A percentile compares a stretch with the other conserved stretches of the same genome.
Evolutionary conservation across 768 basidiomycete genomes (phyloP).

Genomic region (Gautieria morchelliformis): DNA sequence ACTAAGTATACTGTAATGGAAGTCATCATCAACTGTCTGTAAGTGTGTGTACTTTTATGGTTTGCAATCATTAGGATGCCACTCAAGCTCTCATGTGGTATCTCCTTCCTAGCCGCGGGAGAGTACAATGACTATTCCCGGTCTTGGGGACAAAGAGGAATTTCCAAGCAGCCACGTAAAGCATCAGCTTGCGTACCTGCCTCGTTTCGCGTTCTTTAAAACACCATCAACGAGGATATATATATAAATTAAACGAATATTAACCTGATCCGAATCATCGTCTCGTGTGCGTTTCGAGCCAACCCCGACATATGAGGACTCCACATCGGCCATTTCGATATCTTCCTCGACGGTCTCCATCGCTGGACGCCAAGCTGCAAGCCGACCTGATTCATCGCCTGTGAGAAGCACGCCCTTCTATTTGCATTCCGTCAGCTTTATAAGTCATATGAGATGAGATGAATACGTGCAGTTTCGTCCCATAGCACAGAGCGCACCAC

Average conservation of each 20-base stretch:
- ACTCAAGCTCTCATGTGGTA: no score
- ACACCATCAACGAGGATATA: background rate
- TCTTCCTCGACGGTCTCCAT: background rate
- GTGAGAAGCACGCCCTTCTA: constrained; percentile 11
- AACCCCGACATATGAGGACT: background rate
- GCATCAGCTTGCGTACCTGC: background rate
- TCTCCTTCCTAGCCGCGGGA: no score
- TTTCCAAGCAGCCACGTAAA: no score
- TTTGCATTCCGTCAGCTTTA: background rate
- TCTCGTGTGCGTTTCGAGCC: constrained; percentile 2
- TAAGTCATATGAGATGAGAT: background rate
- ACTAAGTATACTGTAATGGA: no score
- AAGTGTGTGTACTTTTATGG: no score
- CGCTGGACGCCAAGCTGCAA: constrained; percentile 6
- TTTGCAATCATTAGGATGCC: no score
- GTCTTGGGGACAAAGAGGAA: no score
- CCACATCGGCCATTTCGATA: constrained; percentile 8
- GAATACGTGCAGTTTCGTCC: constrained; percentile 9
- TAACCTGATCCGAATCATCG: constrained; percentile 2
- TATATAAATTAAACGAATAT: background rate
- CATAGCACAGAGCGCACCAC: constrained; percentile 14
- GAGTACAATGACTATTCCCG: no score
- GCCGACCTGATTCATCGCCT: constrained; percentile 15
- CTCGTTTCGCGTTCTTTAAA: constrained; percentile 1
- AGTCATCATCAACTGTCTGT: no score